Conservation (phyloP, 768 basidiomycete genomes). For the Rossbeevera mucosa region DNA sequence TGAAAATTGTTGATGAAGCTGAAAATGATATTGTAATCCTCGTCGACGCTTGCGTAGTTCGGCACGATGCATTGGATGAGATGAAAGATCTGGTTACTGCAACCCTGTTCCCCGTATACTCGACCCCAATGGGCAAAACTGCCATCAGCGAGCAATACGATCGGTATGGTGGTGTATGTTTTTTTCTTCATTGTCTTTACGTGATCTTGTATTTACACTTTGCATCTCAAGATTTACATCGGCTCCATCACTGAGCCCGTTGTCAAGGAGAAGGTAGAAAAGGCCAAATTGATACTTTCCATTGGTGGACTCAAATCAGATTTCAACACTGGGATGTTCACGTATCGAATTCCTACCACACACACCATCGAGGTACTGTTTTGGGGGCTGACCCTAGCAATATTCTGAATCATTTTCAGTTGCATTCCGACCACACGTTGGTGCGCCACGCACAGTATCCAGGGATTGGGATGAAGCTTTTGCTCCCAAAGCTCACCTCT, state of each 20-base stretch:
- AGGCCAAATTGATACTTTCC: conserved; percentile 68
- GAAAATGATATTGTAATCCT: conserved; percentile 63
- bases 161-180: conserved; percentile 75
- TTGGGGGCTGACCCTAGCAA: background rate
- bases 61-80: conserved; percentile 64
- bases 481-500: conserved; percentile 68
- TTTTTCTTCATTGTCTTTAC: background rate
- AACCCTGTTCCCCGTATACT: conserved; percentile 71
- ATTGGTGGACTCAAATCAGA: conserved; percentile 69
- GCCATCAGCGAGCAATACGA: conserved; percentile 64
- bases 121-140: conserved; percentile 80
- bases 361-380: conserved; percentile 58
- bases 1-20: conserved; percentile 57
- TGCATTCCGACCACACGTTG: conserved; percentile 71
- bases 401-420: conserved; percentile 34
- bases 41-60: conserved; percentile 75
- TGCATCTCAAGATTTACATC: conserved; percentile 58
- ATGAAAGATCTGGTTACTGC: conserved; percentile 55
- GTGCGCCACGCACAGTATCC: conserved; percentile 62
- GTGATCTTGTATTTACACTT: background rate
- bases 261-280: conserved; percentile 69
- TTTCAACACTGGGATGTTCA: conserved; percentile 88
- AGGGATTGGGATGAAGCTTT: conserved; percentile 68
- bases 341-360: conserved; percentile 58
- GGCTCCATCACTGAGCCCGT: conserved; percentile 64